Base-by-base conservation (phyloP, 495 filamentous ascomycete genomes). In the Halenospora varia region DNA sequence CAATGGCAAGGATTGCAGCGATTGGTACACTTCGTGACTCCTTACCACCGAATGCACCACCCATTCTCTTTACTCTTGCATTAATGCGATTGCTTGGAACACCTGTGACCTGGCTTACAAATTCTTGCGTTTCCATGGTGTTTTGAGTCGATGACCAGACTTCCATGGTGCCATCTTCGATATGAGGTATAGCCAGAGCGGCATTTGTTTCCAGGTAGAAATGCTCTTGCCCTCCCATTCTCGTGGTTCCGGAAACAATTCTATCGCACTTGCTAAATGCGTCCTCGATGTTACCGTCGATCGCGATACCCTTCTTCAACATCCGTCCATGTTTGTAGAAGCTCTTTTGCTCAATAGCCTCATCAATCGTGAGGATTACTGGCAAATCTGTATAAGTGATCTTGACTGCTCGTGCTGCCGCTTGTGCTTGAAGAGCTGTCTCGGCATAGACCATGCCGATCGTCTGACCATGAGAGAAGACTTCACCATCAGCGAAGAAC, bases 121-220 rank as follows among this genome's bases (percentile, higher is more conserved):
- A 96, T 1, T n/a, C 80, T 77, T 74, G 81, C 70, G 85, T 85
- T 71, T 94, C 89, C n/a, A 79, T 82, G 24, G 85, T 83, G 64
- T 98, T 97, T 68, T 98, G 94, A 0, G 93, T 96, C 57, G 90
- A 88, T 62, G 88, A 85, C 74, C 83, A 96, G 19, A 98, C 80
- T 64, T 97, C 94, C 80, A 98, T 95, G 68, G 96, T 92, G 0
- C 93, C 93, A 75, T 96, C 90, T 68, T 97, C 94, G 0, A 82
- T 87, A 69, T 97, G 96, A 2, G 93, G 94, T 52, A 97, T 84
- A 9, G 80, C 88, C 2, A 96, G 73, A 45, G 87, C 88, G 10
- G 92, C 94, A 49, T 97, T 83, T 0, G 94, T 98, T 69, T 98
- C 94, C 9, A 98, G 77, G 65, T 97, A 98, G 68, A 98, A 98